These are phyloP conservation scores for Zymoseptoria pseudotritici DNA, from an alignment of 2,329 filamentous ascomycete genomes.

Conservation along the genomic window DNA sequence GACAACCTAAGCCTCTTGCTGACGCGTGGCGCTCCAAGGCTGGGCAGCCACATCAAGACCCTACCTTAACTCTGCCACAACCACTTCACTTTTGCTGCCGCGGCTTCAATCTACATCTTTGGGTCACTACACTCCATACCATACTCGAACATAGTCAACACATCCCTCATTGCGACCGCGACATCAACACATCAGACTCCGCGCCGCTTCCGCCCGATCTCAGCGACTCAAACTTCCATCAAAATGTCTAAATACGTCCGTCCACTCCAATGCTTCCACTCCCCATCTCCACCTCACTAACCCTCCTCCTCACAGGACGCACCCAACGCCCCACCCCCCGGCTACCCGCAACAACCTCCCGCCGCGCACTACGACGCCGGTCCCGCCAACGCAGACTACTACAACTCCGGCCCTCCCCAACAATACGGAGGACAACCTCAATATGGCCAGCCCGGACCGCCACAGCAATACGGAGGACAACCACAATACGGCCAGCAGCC, in stretches of 20 bases:
- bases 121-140: neutral
- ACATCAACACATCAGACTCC: neutral
- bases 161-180: neutral
- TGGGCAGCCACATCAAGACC: neutral
- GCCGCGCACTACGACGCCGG: constrained; percentile 19
- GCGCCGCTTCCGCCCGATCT: neutral
- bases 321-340: constrained; percentile 16
- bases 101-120: neutral
- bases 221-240: neutral
- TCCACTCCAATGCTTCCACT: neutral
- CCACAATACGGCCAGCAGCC: constrained; percentile 1
- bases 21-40: neutral
- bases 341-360: constrained; percentile 19
- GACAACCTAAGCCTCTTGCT: neutral
- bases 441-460: constrained; percentile 14
- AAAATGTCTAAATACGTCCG: constrained; percentile 6
- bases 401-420: neutral
- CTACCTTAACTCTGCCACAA: neutral
- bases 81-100: neutral
- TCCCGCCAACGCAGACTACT: constrained; percentile 1
- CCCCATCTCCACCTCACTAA: neutral
- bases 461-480: constrained; percentile 2
- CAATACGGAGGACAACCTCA: neutral
- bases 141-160: neutral
- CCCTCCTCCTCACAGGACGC: constrained; percentile 7